Evolutionary conservation across 208 protist species (phyloP), one percentile per base, ranked within the genome.

Genomic region (Wallacemonas sp.): DNA sequence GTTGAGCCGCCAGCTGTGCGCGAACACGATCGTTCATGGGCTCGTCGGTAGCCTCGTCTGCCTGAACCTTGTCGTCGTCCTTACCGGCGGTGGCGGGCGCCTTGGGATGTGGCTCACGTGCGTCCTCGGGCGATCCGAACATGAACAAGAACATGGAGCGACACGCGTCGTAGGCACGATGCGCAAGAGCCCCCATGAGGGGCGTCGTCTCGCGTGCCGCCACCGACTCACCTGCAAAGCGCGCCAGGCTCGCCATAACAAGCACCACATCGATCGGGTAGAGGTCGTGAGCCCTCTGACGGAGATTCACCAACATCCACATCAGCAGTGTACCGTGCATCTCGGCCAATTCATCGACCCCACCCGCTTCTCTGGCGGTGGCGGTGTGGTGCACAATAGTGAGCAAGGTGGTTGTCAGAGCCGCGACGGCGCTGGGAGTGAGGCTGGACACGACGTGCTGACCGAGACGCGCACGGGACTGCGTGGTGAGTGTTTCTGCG

Each of bases 201-300:
- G n/a, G 52, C 34, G 32, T 34, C 32, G n/a, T 27, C 22, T 66
- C 22, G 65, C 57, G 55, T 26, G 38, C 39, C 9, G 17, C 38
- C n/a, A 33, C 39, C 37, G 9, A 13, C 21, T 29, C 32, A 38
- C 17, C 15, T 10, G 64, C 46, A 63, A 55, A 61, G 52, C 65
- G 33, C 4, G 81, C 38, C 29, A 94, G 68, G 12, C 63, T 29
- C 6, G 76, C 71, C 58, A 94, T 66, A 26, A 90, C 38, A 44
- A 80, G 74, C 22, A 91, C 69, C 0, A 90, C 72, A 52, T 94
- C 88, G 26, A 88, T 81, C 21, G 88, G 88, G 66, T 91, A 91
- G 24, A 94, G 59, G 41, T 89, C 75, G 12, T 68, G 34, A 15
- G 71, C 68, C 21, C 53, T 24, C 12, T 53, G 55, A 10, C 66